Evolutionary conservation across 352 stramenopile species (phyloP).

Genomic region (Phytophthora meadii): DNA sequence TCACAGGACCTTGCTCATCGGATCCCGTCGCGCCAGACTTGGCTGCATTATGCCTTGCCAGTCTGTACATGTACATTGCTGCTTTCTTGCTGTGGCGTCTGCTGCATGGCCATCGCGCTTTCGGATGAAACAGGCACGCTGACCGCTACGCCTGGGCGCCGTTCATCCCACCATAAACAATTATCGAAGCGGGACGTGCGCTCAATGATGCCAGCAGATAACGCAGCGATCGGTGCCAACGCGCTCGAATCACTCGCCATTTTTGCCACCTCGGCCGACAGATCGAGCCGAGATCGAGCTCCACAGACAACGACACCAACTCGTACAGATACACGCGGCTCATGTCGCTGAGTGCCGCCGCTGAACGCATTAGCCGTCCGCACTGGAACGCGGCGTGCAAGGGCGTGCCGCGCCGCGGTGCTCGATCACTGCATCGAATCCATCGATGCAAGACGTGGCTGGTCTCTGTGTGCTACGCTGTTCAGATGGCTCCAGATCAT

Average conservation of each 20-base stretch:
- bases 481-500: slow-evolving; percentile 41
- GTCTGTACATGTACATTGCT: too few relatives aligned
- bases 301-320: slow-evolving; percentile 1
- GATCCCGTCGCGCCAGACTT: slow-evolving; percentile 20
- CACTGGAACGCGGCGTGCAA: slow-evolving; percentile 25
- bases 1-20: slow-evolving; percentile 17
- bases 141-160: slow-evolving; percentile 8
- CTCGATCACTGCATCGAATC: too few relatives aligned
- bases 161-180: slow-evolving; percentile 31
- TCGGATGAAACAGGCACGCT: slow-evolving; percentile 4
- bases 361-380: slow-evolving; percentile 9
- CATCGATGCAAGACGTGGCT: background rate
- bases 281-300: background rate
- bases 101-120: background rate
- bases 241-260: background rate
- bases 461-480: slow-evolving; percentile 20
- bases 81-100: background rate
- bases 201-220: background rate
- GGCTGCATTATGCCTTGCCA: slow-evolving; percentile 11
- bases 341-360: slow-evolving; percentile 12
- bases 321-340: slow-evolving; percentile 4
- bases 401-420: slow-evolving; percentile 15
- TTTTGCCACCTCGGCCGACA: background rate
- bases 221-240: slow-evolving; percentile 14
- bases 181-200: slow-evolving; percentile 19